phyloP scores from a whole-genome alignment of 2,329 filamentous ascomycete species.

The Colletotrichum sp. region DNA sequence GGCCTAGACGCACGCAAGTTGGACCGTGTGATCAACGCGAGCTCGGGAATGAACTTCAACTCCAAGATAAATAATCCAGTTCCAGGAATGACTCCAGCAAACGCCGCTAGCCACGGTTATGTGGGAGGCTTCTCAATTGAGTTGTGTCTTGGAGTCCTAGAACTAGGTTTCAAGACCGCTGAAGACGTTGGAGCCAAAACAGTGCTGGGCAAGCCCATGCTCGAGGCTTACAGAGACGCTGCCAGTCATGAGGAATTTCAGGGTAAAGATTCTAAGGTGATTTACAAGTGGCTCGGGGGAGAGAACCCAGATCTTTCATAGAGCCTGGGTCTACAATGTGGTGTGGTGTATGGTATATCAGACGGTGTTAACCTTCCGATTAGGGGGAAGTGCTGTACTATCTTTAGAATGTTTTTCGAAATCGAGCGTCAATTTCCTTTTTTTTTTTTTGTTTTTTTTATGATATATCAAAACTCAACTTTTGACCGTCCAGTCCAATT shows the following conservation, averaged over 20 bases:
- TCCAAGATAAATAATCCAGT: background rate
- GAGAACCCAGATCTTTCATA: background rate
- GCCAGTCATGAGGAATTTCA: background rate
- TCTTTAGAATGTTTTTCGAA: background rate
- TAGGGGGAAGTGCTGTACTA: background rate
- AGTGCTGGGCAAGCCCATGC: background rate
- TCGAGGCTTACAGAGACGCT: background rate
- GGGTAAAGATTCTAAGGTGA: background rate
- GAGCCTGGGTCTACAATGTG: background rate
- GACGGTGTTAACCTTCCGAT: background rate
- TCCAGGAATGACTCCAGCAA: background rate
- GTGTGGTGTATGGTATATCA: background rate
- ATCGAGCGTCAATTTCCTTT: background rate
- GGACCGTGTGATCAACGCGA: constrained; percentile 18
- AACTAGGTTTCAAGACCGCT: constrained; percentile 10
- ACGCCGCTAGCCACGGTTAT: constrained; percentile 10
- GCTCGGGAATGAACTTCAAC: constrained; percentile 20
- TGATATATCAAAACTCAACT: background rate
- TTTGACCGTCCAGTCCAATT: background rate
- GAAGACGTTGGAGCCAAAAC: background rate
- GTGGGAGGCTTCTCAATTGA: constrained; percentile 12
- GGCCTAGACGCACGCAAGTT: constrained; percentile 5
- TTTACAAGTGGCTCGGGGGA: background rate
- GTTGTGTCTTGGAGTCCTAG: constrained; percentile 16
- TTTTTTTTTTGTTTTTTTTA: background rate